Evolutionary conservation across 2,329 filamentous ascomycete genomes (phyloP).

Genomic region (Penicillium sp.): DNA sequence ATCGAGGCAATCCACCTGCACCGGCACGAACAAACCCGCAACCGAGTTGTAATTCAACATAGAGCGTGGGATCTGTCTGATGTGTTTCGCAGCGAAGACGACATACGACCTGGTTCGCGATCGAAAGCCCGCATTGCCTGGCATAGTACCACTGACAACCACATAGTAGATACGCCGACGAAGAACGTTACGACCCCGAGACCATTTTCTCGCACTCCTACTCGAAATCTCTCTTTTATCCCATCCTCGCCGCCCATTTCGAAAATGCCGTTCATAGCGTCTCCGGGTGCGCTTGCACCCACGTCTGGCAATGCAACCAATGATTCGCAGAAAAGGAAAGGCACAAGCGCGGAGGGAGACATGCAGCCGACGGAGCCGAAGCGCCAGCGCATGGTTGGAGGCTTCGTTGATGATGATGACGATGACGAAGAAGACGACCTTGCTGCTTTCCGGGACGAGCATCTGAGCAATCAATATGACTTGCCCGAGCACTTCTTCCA

Average conservation of each 20-base stretch:
- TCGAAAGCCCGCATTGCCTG: background rate
- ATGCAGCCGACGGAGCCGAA: conserved; percentile 36
- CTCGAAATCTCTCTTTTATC: conserved; percentile 17
- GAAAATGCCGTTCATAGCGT: conserved; percentile 44
- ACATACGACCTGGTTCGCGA: conserved; percentile 34
- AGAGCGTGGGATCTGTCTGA: conserved; percentile 43
- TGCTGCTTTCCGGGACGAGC: conserved; percentile 28
- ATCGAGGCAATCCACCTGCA: conserved; percentile 38
- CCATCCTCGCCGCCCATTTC: conserved; percentile 34
- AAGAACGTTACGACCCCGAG: conserved; percentile 21
- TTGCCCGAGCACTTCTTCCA: conserved; percentile 26
- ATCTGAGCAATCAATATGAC: conserved; percentile 31
- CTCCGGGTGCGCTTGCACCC: conserved; percentile 36
- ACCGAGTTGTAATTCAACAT: conserved; percentile 43
- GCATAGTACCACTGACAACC: background rate
- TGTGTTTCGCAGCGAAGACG: conserved; percentile 44
- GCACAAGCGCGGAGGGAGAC: conserved; percentile 24
- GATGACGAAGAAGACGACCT: conserved; percentile 32
- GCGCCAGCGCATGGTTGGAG: conserved; percentile 40
- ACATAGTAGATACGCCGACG: conserved; percentile 38
- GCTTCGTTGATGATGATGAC: conserved; percentile 44
- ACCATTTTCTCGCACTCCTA: conserved; percentile 11
- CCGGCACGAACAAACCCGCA: conserved; percentile 34
- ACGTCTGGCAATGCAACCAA: conserved; percentile 36
- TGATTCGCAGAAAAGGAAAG: conserved; percentile 43